Conservation (phyloP, 208 protist species). For the Crithidia acanthocephali region DNA sequence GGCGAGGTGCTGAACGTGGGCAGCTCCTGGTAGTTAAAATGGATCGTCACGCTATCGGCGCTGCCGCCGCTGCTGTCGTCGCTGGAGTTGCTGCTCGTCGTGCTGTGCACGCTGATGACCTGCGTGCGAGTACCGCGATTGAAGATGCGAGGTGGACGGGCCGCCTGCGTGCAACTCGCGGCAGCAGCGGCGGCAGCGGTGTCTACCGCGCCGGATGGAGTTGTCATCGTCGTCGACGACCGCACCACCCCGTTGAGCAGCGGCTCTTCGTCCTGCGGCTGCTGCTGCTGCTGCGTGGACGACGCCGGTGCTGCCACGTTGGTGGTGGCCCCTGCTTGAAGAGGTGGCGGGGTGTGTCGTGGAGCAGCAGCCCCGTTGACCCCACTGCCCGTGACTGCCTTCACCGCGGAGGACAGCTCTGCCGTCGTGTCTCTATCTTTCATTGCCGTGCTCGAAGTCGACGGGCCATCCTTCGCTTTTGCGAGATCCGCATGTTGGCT, state of each 20-base stretch:
- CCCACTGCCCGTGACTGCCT: not conserved
- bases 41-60: not conserved
- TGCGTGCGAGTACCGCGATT: slow-evolving; percentile 8
- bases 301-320: not conserved
- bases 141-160: slow-evolving; percentile 7
- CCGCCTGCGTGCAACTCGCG: not conserved
- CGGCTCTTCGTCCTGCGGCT: too few species aligned
- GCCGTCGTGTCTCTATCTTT: too few species aligned
- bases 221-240: not conserved
- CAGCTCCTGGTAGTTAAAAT: not conserved
- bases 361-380: too few species aligned
- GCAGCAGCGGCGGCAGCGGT: not conserved
- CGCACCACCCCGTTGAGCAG: too few species aligned
- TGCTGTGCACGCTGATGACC: slow-evolving; percentile 16
- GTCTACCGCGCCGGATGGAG: not conserved
- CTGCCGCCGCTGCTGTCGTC: too few species aligned
- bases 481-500: not conserved
- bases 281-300: not conserved
- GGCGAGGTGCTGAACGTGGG: slow-evolving; percentile 2
- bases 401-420: too few species aligned
- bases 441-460: not conserved
- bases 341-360: too few species aligned
- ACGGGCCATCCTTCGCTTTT: not conserved
- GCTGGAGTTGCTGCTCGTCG: not conserved
- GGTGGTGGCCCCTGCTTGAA: not conserved